Evolutionary conservation across 164 flowering plant genomes (phyloP).

Genomic region (Houttuynia cordata): DNA sequence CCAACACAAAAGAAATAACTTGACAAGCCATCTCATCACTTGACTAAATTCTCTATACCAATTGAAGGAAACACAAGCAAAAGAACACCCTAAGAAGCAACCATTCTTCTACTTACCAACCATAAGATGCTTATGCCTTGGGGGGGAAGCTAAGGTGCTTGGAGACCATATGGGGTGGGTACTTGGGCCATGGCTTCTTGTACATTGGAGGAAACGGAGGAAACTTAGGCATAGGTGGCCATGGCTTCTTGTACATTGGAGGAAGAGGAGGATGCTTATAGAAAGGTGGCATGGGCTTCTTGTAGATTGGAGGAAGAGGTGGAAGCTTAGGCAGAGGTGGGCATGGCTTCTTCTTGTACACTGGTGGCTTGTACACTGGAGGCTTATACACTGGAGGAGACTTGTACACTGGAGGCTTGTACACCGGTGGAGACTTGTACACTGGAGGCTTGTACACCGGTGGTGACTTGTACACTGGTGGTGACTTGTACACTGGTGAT

Average conservation of each 20-base stretch:
- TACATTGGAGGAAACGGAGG: background rate
- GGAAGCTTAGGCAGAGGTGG: background rate
- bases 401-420: background rate
- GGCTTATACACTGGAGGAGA: background rate
- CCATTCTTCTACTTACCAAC: background rate
- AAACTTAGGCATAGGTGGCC: background rate
- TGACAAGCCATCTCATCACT: background rate
- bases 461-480: background rate
- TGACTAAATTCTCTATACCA: background rate
- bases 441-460: background rate
- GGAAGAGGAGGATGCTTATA: background rate
- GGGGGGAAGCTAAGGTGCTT: slow-evolving; percentile 1
- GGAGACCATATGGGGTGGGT: slow-evolving; percentile 2
- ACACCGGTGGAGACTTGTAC: background rate
- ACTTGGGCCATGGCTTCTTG: slow-evolving; percentile 2
- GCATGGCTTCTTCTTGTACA: background rate
- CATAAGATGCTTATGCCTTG: background rate
- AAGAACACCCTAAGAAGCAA: background rate
- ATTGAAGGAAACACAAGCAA: background rate
- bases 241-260: background rate
- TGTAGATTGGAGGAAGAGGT: background rate
- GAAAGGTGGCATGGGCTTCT: background rate
- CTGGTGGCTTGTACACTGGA: background rate
- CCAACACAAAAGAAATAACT: background rate
- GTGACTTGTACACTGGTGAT: slow-evolving; percentile 1